Percentiles rank a stretch among this genome's conserved stretches.
These are phyloP conservation scores for Botrytis cinerea DNA, from an alignment of 2,329 filamentous ascomycete genomes.

Conservation along the genomic window DNA sequence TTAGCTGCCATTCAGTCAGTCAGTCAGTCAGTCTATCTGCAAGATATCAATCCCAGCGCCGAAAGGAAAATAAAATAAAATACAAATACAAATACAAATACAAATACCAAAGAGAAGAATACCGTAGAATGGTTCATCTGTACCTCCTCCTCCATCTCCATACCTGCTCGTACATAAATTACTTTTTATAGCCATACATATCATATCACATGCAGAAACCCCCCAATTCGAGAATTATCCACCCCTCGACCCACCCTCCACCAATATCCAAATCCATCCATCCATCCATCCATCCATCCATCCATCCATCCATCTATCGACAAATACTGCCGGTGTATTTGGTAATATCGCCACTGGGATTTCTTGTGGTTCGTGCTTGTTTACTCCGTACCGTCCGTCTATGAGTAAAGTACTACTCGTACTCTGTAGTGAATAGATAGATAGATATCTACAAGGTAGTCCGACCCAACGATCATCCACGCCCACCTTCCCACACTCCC, in stretches of 20 bases:
- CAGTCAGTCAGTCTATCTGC: too few species aligned
- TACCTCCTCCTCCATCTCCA: neutral
- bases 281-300: neutral
- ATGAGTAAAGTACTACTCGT: too few species aligned
- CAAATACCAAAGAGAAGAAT: neutral
- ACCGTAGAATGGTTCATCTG: neutral
- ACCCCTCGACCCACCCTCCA: too few species aligned
- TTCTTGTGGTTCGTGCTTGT: neutral
- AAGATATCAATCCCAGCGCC: too few species aligned
- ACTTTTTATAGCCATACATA: neutral
- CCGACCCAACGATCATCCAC: neutral
- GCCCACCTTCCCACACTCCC: neutral
- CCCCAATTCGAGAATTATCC: neutral
- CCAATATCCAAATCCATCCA: neutral
- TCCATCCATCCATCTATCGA: neutral
- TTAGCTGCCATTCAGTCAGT: too few species aligned
- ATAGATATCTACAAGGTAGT: neutral
- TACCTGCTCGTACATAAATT: neutral
- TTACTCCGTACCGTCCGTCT: neutral
- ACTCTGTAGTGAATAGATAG: neutral
- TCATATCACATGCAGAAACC: neutral
- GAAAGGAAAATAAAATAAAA: too few species aligned
- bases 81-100: too few species aligned
- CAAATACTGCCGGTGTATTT: neutral
- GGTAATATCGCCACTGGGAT: neutral